Base-by-base conservation (phyloP, 495 filamentous ascomycete genomes). In the Xylaria cubensis region DNA sequence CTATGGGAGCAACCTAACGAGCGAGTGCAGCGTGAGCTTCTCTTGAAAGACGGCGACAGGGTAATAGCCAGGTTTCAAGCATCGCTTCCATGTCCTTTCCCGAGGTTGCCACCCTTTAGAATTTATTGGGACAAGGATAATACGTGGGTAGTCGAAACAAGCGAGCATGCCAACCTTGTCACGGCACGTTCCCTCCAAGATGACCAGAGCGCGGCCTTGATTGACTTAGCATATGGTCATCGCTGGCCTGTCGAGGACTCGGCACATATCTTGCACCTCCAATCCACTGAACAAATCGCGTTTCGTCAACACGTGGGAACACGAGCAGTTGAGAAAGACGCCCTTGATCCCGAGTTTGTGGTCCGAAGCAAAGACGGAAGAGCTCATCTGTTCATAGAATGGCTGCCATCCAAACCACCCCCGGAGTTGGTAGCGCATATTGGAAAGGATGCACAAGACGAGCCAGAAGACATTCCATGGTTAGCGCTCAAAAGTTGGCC, bases 401-500 rank as follows among this genome's bases (percentile, higher is more conserved):
- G 69, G 51, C 67, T 89, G 1, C 71, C 79, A 4, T 74, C 50
- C 26, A 85, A 84, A 70, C 85, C 85, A n/a, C 26, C 74, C 5
- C 51, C 69, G 3, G 74, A 80, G 8, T 58, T 74, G 21, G 72
- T 83, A 0, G 36, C 75, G 29, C 63, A 77, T 7, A 64, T 72
- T 1, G 73, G 74, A 26, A 19, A 46, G 1, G 74, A 64, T 9
- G 82, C 81, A 42, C 72, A 75, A 0, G 73, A 78, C 2, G 72
- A 76, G 0, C 80, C 82, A 10, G 70, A 70, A 10, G 79, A 89
- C 19, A 74, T 73, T 34, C 84, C 87, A 1, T 85, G 90, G 70
- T 68, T 92, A 8, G 80, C 84, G 51, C 77, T 88, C 5, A 82
- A 70, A 32, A 81, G 77, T 39, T 86, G 91, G 74, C 83, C 90